Evolutionary conservation across 306 rosid genomes (phyloP), one percentile per base, ranked within the genome.

Genomic region (Dalbergia cultrata): DNA sequence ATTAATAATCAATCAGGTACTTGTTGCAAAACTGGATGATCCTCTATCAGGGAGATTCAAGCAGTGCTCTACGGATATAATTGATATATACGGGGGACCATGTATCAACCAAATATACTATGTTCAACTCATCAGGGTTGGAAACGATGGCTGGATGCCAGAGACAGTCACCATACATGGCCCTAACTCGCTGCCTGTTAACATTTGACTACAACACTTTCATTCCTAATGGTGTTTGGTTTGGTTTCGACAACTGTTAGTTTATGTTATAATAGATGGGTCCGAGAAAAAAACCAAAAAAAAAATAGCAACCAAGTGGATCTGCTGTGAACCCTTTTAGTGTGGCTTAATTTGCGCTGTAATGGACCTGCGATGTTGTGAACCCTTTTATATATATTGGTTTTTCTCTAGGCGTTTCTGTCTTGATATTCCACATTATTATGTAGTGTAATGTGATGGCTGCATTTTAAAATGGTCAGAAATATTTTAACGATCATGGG

Each of bases 91-190:
- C 0, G 57, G 57, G 17, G 97, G 91, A 39, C 81, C 86, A 10
- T 94, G 97, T 76, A 67, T 83, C 0, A 37, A 70, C 52, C 75
- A 82, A 83, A 68, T 93, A 45, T 93, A 97, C 74, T 72, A 56
- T 21, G 44, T 93, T n/a, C 77, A 87, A 49, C 57, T 93, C 7
- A 80, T 85, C 85, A 81, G 89, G 80, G 79, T 16, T n/a, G 93
- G 97, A 35, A 65, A 65, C 31, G 90, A 91, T 67, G 98, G 93
- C 13, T 93, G 95, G 98, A 84, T 66, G 18, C 89, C 86, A 22
- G 91, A 90, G 47, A 76, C 72, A 35, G 88, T 93, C 53, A 85
- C 78, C 34, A 81, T 83, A 41, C 41, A 49, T 26, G 86, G 95
- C 1, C 62, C 71, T 53, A 0, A 63, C 60, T 39, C 77, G 5